phyloP scores from a whole-genome alignment of 129 eudicot species.

The Arctium minus region DNA sequence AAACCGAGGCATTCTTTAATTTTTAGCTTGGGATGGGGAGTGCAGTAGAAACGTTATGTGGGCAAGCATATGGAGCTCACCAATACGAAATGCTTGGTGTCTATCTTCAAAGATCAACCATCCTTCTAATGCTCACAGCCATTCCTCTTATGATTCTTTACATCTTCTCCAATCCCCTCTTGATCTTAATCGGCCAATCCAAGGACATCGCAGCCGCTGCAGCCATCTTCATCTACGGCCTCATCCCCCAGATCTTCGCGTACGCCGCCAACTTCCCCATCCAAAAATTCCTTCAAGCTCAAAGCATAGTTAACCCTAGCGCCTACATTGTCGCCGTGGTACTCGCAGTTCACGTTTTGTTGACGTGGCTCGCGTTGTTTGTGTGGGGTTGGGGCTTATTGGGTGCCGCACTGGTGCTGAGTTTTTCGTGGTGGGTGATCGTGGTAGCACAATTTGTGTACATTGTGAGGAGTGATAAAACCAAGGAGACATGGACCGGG shows the following conservation, averaged over 20 bases:
- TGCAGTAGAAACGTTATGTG: constrained; percentile 53
- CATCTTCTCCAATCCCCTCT: constrained; percentile 43
- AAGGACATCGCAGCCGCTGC: constrained; percentile 35
- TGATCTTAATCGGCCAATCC: constrained; percentile 44
- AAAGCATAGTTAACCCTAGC: constrained; percentile 56
- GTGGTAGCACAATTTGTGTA: constrained; percentile 48
- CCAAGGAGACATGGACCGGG: constrained; percentile 45
- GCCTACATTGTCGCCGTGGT: constrained; percentile 41
- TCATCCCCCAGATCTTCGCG: constrained; percentile 56
- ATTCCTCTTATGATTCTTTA: constrained; percentile 43
- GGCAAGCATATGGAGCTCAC: constrained; percentile 56
- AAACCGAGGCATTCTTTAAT: background rate
- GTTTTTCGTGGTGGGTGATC: constrained; percentile 47
- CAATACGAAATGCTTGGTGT: constrained; percentile 46
- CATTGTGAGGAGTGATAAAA: constrained; percentile 31
- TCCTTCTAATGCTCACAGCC: constrained; percentile 36
- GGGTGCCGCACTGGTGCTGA: constrained; percentile 39
- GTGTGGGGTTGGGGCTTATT: constrained; percentile 39
- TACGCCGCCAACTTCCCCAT: constrained; percentile 50
- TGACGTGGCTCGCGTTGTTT: constrained; percentile 32
- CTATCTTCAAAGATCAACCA: constrained; percentile 49
- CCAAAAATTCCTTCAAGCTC: constrained; percentile 52
- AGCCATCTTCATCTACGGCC: constrained; percentile 46
- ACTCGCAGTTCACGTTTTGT: constrained; percentile 28
- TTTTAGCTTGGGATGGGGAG: constrained; percentile 57